phyloP scores from a whole-genome alignment of 257 asterid genomes.

The Craterostigma plantagineum region DNA sequence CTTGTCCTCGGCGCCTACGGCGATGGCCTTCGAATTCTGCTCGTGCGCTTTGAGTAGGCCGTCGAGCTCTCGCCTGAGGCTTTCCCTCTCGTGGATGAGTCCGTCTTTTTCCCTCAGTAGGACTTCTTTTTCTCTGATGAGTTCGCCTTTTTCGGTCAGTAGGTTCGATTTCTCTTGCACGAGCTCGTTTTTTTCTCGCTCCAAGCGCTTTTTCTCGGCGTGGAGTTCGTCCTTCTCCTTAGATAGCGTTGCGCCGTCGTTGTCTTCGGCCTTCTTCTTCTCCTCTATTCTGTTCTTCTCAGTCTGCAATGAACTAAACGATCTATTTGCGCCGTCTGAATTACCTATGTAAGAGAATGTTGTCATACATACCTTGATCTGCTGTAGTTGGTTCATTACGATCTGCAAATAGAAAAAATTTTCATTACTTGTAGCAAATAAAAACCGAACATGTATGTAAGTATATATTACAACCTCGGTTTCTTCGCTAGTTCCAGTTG shows the following conservation, averaged over 20 bases:
- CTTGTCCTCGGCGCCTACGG: constrained; percentile 27
- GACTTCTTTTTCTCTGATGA: not conserved
- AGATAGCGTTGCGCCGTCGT: constrained; percentile 17
- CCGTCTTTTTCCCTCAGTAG: constrained; percentile 22
- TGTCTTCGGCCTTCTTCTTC: constrained; percentile 8
- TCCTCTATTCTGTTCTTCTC: constrained; percentile 12
- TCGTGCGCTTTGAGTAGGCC: constrained; percentile 16
- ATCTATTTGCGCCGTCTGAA: no score
- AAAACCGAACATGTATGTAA: constrained; percentile 1
- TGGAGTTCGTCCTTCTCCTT: constrained; percentile 31
- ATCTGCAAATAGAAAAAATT: constrained; percentile 22
- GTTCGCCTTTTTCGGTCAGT: constrained; percentile 22
- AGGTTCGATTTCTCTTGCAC: constrained; percentile 13
- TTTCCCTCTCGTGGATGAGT: constrained; percentile 14
- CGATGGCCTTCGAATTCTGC: constrained; percentile 19
- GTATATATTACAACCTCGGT: constrained; percentile 26
- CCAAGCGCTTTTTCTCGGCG: constrained; percentile 14
- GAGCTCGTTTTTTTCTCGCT: constrained; percentile 20
- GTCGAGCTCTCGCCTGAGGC: constrained; percentile 17
- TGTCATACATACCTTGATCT: constrained; percentile 54
- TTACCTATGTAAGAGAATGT: no score
- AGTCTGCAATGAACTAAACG: constrained; percentile 14
- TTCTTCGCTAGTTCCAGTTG: constrained; percentile 67
- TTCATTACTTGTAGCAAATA: constrained; percentile 3
- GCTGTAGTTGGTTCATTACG: constrained; percentile 53